Evolutionary conservation across 257 asterid genomes (phyloP), one percentile per base, ranked within the genome.

Genomic region (Solanum arcanum): DNA sequence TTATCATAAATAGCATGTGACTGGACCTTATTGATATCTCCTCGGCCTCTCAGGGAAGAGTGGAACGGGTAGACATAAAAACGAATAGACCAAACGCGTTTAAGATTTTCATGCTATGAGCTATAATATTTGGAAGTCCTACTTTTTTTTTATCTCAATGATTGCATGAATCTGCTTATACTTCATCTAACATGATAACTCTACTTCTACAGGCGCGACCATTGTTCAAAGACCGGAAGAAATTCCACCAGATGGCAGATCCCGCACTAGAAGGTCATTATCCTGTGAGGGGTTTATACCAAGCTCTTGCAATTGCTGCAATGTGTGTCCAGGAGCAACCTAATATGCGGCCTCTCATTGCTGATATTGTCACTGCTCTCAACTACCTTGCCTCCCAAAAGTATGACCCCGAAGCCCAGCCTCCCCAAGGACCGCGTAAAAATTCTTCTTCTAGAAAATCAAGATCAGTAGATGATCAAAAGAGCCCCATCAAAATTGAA

Each of bases 271-370:
- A 94, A 80, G 97, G 96, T 56, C 89, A 74, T 25, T 94, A 90
- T 83, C 98, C 97, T 0, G 86, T 84, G 39, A 86, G 93, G 69
- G 97, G 98, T 18, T 86, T 94, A 70, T 92, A 93, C 90, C 98
- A 94, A 87, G 95, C 92, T 64, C 92, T 94, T 13, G 96, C 98
- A 35, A 93, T 94, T 9, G 91, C 95, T 29, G 95, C 97, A 76
- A 94, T 94, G 96, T 94, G 96, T 74, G 86, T 92, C 80, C 94
- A 93, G 87, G 97, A 94, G 69, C 86, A 93, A 42, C 92, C 97
- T 10, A 89, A 23, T 75, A 21, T 92, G 91, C 90, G 98, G 35
- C 98, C 98, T 4, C 85, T 76, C 42, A 88, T 92, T 66, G 87
- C 90, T 5, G 97, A 94, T 82, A 90, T 94, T 3, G 97, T 94